phyloP scores from a whole-genome alignment of 495 filamentous ascomycete species.

The Tuber microsphaerosporum region DNA sequence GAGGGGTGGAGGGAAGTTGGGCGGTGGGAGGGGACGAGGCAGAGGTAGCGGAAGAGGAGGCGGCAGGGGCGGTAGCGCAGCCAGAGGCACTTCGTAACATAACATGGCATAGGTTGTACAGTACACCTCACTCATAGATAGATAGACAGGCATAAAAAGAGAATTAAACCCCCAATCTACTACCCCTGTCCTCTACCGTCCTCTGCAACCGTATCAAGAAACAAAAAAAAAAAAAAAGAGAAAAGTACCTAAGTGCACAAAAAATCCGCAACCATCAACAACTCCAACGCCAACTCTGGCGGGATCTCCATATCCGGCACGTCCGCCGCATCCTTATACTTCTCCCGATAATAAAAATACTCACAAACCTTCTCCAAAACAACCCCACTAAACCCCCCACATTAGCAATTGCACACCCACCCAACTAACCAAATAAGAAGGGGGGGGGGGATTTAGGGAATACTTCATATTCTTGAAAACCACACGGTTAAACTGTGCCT shows the following conservation, averaged over 20 bases:
- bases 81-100: not conserved
- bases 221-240: not conserved
- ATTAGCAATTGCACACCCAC: conserved; percentile 5
- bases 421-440: not conserved
- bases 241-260: conserved; percentile 28
- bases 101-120: not conserved
- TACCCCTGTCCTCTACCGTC: not conserved
- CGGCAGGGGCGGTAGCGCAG: conserved; percentile 17
- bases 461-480: conserved; percentile 42
- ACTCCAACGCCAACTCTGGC: conserved; percentile 65
- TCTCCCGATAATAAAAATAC: conserved; percentile 85
- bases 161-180: not conserved
- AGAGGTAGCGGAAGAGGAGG: conserved; percentile 43
- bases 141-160: not conserved
- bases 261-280: conserved; percentile 75
- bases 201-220: not conserved
- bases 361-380: conserved; percentile 86
- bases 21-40: conserved; percentile 43
- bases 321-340: conserved; percentile 61
- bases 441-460: not conserved
- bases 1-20: conserved; percentile 44
- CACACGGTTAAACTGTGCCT: conserved; percentile 39
- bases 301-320: conserved; percentile 88
- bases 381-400: conserved; percentile 52
- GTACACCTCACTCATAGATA: not conserved